phyloP scores from a whole-genome alignment of 768 basidiomycete genomes.

The Pulveroboletus sp. region DNA sequence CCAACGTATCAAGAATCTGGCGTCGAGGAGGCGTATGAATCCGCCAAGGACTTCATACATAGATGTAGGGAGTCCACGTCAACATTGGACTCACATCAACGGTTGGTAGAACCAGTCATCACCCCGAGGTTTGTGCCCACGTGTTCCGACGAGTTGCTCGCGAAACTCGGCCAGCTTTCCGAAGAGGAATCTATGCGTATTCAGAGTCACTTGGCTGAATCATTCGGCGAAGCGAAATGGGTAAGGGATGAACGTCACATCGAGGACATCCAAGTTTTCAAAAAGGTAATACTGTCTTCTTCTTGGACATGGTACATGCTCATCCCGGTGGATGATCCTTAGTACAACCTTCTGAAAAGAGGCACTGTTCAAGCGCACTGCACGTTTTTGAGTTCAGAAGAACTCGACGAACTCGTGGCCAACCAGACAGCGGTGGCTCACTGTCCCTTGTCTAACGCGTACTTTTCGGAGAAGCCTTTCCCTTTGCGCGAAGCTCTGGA shows the following conservation, averaged over 20 bases:
- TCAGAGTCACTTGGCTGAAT: conserved; percentile 84
- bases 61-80: conserved; percentile 42
- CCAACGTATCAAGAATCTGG: conserved; percentile 69
- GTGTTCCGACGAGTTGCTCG: conserved; percentile 68
- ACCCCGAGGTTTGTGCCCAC: conserved; percentile 91
- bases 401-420: conserved; percentile 47
- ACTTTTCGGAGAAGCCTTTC: conserved; percentile 75
- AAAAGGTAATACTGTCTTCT: conserved; percentile 44
- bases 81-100: conserved; percentile 39
- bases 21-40: conserved; percentile 41
- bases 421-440: conserved; percentile 69
- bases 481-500: conserved; percentile 67
- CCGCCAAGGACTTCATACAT: conserved; percentile 55
- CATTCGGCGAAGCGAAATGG: conserved; percentile 70
- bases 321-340: conserved; percentile 13
- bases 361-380: conserved; percentile 85
- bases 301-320: conserved; percentile 1
- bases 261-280: conserved; percentile 75
- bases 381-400: conserved; percentile 61
- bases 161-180: conserved; percentile 57
- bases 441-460: conserved; percentile 86
- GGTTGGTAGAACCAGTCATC: conserved; percentile 73
- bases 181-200: conserved; percentile 45
- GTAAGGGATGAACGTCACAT: conserved; percentile 56
- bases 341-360: conserved; percentile 59